Conservation (phyloP, 2,329 filamentous ascomycete genomes). For the Cadophora sp. region DNA sequence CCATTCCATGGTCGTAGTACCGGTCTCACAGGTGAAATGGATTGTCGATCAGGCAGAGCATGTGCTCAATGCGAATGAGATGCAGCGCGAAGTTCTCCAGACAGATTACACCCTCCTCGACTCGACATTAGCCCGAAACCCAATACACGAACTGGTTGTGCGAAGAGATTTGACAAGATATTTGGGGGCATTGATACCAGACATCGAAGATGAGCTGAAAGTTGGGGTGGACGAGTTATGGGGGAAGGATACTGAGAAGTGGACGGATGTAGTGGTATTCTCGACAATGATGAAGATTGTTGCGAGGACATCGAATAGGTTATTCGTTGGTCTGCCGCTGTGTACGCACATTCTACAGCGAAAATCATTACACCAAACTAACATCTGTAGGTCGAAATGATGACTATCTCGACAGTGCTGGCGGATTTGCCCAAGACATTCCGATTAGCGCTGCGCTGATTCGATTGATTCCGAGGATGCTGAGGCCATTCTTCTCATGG, state of each 20-base stretch:
- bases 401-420: conserved; percentile 43
- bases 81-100: conserved; percentile 49
- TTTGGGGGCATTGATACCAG: conserved; percentile 37
- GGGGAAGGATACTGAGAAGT: conserved; percentile 45
- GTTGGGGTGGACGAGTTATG: conserved; percentile 27
- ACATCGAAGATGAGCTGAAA: conserved; percentile 35
- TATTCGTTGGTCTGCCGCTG: conserved; percentile 52
- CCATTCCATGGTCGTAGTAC: conserved; percentile 49
- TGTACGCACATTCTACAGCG: conserved; percentile 37
- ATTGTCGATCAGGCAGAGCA: conserved; percentile 48
- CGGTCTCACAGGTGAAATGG: conserved; percentile 48
- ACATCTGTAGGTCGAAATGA: conserved; percentile 36
- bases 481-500: conserved; percentile 40
- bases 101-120: conserved; percentile 48
- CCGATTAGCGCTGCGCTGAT: conserved; percentile 42
- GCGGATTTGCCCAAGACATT: conserved; percentile 42
- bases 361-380: neutral
- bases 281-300: conserved; percentile 48
- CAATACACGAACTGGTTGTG: conserved; percentile 44
- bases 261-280: conserved; percentile 41
- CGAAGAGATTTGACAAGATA: conserved; percentile 44
- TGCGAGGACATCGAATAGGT: conserved; percentile 50
- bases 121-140: conserved; percentile 42
- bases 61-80: conserved; percentile 43
- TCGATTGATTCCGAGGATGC: conserved; percentile 33